Evolutionary conservation across 2,329 filamentous ascomycete genomes (phyloP).

Genomic region (Epichloe brachyelytri): DNA sequence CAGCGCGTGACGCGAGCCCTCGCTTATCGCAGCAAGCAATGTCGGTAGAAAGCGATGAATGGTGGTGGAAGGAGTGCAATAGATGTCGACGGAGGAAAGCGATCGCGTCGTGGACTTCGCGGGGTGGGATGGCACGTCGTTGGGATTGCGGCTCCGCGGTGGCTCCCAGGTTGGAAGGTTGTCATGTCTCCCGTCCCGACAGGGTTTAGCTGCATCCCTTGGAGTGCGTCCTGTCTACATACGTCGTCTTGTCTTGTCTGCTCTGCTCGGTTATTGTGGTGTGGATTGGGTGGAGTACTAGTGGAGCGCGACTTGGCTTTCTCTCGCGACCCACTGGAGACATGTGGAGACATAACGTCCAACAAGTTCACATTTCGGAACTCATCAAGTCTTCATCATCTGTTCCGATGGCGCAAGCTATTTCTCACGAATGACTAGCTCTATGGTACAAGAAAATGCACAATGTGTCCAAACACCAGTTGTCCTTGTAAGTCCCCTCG

Average conservation of each 20-base stretch:
- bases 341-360: too few species aligned
- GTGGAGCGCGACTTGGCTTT: neutral
- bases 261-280: neutral
- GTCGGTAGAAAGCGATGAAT: neutral
- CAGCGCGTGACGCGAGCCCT: neutral
- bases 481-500: neutral
- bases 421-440: neutral
- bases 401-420: too few species aligned
- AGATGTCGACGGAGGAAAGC: neutral
- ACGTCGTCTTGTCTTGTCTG: too few species aligned
- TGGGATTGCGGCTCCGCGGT: conserved; percentile 4
- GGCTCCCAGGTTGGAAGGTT: conserved; percentile 1
- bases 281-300: neutral
- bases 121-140: conserved; percentile 4
- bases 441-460: conserved; percentile 1
- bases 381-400: too few species aligned
- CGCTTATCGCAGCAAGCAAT: neutral
- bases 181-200: conserved; percentile 3
- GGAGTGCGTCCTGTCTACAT: neutral
- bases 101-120: neutral
- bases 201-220: conserved; percentile 7
- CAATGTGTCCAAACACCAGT: conserved; percentile 3
- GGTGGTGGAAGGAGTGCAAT: neutral
- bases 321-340: neutral
- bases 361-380: too few species aligned